Percentiles rank a stretch among this genome's conserved stretches.
Evolutionary conservation across 1,139 yeast genomes (phyloP).

Genomic region (Geotrichum fermentans): DNA sequence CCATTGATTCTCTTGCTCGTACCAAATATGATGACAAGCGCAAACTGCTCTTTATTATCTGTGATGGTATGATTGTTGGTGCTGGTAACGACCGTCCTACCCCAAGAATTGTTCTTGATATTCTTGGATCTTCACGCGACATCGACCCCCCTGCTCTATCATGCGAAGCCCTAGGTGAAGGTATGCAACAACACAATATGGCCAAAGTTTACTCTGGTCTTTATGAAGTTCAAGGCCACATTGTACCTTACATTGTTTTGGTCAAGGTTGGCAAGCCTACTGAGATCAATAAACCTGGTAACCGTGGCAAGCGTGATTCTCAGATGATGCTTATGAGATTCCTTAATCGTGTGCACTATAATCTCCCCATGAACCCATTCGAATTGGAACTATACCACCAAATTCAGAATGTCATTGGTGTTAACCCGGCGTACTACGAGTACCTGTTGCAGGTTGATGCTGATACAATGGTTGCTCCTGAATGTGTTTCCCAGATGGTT

Average conservation of each 20-base stretch:
- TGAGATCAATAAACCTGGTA: slow-evolving; percentile 42
- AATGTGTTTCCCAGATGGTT: slow-evolving; percentile 38
- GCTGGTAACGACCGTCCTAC: slow-evolving; percentile 44
- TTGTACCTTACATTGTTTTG: slow-evolving; percentile 42
- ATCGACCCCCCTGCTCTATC: slow-evolving; percentile 40
- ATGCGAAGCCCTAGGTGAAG: slow-evolving; percentile 42
- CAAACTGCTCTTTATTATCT: slow-evolving; percentile 39
- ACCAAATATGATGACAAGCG: slow-evolving; percentile 42
- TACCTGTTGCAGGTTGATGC: slow-evolving; percentile 44
- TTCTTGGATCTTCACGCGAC: slow-evolving; percentile 40
- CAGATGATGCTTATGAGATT: slow-evolving; percentile 42
- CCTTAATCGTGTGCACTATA: slow-evolving; percentile 42
- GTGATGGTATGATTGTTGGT: slow-evolving; percentile 45
- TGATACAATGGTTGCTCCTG: slow-evolving; percentile 40
- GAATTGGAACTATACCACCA: slow-evolving; percentile 43
- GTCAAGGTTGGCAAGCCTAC: slow-evolving; percentile 44
- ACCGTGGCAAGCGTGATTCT: slow-evolving; percentile 44
- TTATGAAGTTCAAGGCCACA: slow-evolving; percentile 43
- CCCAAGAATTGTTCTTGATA: slow-evolving; percentile 42
- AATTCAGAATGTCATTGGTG: slow-evolving; percentile 42
- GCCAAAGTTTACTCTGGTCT: slow-evolving; percentile 42
- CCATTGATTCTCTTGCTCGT: slow-evolving; percentile 42
- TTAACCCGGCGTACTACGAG: slow-evolving; percentile 43
- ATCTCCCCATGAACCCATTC: slow-evolving; percentile 41
- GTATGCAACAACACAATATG: slow-evolving; percentile 41